Evolutionary conservation across 2,329 filamentous ascomycete genomes (phyloP), one percentile per base, ranked within the genome.

Genomic region (Aspergillus texensis): DNA sequence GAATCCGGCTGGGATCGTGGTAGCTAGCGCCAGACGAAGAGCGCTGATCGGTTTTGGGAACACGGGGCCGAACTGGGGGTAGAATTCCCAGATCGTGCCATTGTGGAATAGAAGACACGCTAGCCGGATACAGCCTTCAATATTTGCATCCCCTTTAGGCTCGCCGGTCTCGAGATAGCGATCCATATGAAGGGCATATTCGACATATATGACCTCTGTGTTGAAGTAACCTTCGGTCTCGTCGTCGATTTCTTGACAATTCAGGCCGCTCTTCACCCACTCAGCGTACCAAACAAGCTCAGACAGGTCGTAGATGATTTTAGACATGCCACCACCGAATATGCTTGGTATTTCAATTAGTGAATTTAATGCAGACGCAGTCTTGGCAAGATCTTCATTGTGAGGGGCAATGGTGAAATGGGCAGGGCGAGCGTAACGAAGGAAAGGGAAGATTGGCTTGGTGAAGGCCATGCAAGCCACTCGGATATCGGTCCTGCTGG

Each of bases 201-300:
- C 77, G 36, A 77, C 72, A 62, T 74, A 75, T 8, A 78, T 69
- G 4, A 78, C 77, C 64, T 79, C 77, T 12, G 74, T 77, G 61
- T 79, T 79, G 65, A 77, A 79, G 67, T 79, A 79, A 58, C 74
- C 71, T 64, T 79, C 77, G 2, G 71, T 74, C 54, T 78, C 72
- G 2, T 77, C 75, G 56, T 71, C 70, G 62, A 78, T 76, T 8
- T 72, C 68, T 56, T 71, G 70, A 50, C 71, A 71, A 11, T 69
- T 66, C 9, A 66, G 70, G 39, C 62, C 65, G 19, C 72, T 69
- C 58, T 76, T 78, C 62, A 77, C 72, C 70, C 75, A 77, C 65
- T 79, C 77, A 10, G 75, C 72, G 53, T 77, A 79, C 72, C 73
- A 77, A 10, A 70, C 70, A 8, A 78, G 70, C 52, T 77, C 76